Evolutionary conservation across 2,329 filamentous ascomycete species (phyloP).

Genomic region (Seiridium cupressi): DNA sequence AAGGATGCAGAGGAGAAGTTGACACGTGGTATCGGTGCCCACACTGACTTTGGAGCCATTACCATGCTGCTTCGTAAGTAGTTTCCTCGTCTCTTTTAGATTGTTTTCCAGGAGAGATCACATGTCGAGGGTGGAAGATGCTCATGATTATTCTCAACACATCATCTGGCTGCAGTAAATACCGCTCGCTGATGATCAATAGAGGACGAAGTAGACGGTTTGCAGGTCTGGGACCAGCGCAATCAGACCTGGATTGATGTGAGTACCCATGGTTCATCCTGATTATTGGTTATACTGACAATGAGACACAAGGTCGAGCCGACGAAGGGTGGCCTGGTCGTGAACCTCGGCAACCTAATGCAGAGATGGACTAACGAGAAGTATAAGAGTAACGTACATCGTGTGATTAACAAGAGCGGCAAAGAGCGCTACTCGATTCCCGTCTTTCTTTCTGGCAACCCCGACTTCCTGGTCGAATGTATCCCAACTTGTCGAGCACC

Average conservation of each 20-base stretch:
- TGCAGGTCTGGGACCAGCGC: constrained; percentile 19
- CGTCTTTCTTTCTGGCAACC: constrained; percentile 55
- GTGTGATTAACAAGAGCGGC: constrained; percentile 51
- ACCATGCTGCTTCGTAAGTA: constrained; percentile 18
- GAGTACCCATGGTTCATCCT: constrained; percentile 4
- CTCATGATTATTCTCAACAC: too few species aligned
- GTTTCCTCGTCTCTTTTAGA: too few species aligned
- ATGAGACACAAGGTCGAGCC: constrained; percentile 28
- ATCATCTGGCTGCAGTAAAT: too few species aligned
- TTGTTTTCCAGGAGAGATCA: too few species aligned
- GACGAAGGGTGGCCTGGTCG: constrained; percentile 27
- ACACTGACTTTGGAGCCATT: constrained; percentile 24
- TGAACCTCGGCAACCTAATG: constrained; percentile 37
- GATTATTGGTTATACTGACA: neutral
- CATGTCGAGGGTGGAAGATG: too few species aligned
- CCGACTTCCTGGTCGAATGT: constrained; percentile 37
- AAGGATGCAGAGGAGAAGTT: constrained; percentile 20
- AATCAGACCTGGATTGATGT: constrained; percentile 31
- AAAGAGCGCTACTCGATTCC: constrained; percentile 55
- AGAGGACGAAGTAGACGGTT: constrained; percentile 18
- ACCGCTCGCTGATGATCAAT: too few species aligned
- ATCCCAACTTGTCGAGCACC: constrained; percentile 27
- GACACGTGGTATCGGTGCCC: constrained; percentile 22
- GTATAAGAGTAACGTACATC: constrained; percentile 53
- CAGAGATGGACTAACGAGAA: constrained; percentile 28